Evolutionary conservation across 176 grass and related monocot species (phyloP), one percentile per base, ranked within the genome.

Genomic region (Musa beccarii): DNA sequence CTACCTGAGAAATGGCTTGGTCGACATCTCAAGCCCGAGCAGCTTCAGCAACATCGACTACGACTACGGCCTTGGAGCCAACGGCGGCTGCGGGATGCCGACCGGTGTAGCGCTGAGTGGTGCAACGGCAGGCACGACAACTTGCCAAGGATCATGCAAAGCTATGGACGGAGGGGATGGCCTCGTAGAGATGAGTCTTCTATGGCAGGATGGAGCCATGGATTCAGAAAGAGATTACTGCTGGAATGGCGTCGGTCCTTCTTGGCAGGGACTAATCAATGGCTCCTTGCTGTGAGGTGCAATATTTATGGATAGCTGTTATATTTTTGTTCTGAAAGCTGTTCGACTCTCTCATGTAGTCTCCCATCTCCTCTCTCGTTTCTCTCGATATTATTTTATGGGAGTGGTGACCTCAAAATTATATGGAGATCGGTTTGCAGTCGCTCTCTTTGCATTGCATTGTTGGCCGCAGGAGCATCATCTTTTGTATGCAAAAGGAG

Each of bases 211-310:
- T 50, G 68, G 24, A 8, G 69, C 51, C 11, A 17, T 80, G 78
- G 43, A 72, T 14, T 9, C 77, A 17, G 77, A 53, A 26, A 79
- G 52, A 57, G 78, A 80, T 15, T 80, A 22, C 69, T 61, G 23
- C 69, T 80, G 78, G 78, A 50, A 51, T 21, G 52, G 22, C 10
- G 26, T 17, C 51, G 54, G 75, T 26, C 25, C 65, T 59, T 79
- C 67, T 2, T 80, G 68, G 78, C 78, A 72, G 14, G 78, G 53
- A 19, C 54, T 80, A 8, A 73, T 73, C 56, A 80, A 80, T 56
- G 73, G 78, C 69, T 72, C 78, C 52, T 49, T 80, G 54, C 71
- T 80, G 21, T 80, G 49, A 25, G 51, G 10, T 20, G 56, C n/a
- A 63, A 25, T 7, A 43, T 43, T 43, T 43, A 43, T 5, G 34